Conservation (phyloP, 2,329 filamentous ascomycete genomes). For the Exophiala sideris region DNA sequence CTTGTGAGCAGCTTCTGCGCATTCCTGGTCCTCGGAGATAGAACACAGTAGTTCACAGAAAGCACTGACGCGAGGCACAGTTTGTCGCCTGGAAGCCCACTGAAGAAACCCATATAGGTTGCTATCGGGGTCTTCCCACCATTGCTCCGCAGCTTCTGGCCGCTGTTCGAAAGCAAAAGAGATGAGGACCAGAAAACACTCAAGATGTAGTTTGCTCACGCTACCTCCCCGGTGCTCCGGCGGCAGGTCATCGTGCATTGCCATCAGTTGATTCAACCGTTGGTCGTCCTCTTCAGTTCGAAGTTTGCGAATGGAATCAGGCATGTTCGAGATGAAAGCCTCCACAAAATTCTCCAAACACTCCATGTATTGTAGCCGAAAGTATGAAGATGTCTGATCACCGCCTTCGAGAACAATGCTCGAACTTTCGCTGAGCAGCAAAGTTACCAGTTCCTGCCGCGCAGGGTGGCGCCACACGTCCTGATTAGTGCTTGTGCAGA, state of each 20-base stretch:
- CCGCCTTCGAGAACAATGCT: slow-evolving; percentile 59
- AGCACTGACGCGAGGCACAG: slow-evolving; percentile 90
- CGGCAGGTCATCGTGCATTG: slow-evolving; percentile 42
- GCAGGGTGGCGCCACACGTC: slow-evolving; percentile 86
- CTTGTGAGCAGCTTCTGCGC: slow-evolving; percentile 78
- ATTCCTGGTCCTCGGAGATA: slow-evolving; percentile 76
- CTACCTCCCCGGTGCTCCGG: slow-evolving; percentile 44
- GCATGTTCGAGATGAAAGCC: slow-evolving; percentile 91
- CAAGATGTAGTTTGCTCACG: slow-evolving; percentile 58
- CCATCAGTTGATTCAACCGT: slow-evolving; percentile 45
- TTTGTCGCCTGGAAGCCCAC: slow-evolving; percentile 93
- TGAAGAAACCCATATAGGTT: slow-evolving; percentile 93
- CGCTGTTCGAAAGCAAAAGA: slow-evolving; percentile 86
- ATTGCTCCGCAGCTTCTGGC: slow-evolving; percentile 77
- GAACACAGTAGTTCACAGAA: slow-evolving; percentile 96
- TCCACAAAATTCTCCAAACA: slow-evolving; percentile 86
- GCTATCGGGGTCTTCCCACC: slow-evolving; percentile 89
- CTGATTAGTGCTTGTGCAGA: slow-evolving; percentile 76
- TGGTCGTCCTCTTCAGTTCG: slow-evolving; percentile 89
- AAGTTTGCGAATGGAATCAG: slow-evolving; percentile 81
- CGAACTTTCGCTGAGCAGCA: slow-evolving; percentile 76
- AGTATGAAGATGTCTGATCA: slow-evolving; percentile 65
- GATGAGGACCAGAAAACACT: slow-evolving; percentile 88
- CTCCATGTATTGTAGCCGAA: slow-evolving; percentile 70
- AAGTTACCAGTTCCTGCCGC: slow-evolving; percentile 74